Evolutionary conservation across 257 asterid species (phyloP), one percentile per base, ranked within the genome.

Genomic region (Ilex asprella): DNA sequence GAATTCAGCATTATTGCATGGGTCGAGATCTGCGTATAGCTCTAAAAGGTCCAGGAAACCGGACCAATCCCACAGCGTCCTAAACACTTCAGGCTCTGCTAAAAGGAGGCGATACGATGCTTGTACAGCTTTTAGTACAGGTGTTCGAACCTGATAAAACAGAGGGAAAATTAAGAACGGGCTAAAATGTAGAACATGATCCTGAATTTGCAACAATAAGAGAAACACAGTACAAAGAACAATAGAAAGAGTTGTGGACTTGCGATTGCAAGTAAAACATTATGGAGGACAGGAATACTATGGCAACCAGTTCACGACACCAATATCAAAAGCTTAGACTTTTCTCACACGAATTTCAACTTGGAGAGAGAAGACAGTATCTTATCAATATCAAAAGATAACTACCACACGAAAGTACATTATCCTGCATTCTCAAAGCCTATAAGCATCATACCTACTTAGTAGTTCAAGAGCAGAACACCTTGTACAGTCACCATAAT

Each of bases 61-160:
- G 63, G 99, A 87, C 97, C 97, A 89, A 69, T 93, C 78, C 99
- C 99, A 93, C 62, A 76, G 55, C 39, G 81, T 76, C 30, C 81
- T 73, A 79, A 89, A 87, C 71, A 79, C 78, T 51, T 77, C 85
- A 16, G 86, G 82, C 71, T 82, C 85, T 72, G 79, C 75, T 68
- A 72, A 75, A 76, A 89, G 86, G 69, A 89, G 77, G 51, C 89
- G 88, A 47, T 85, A 84, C 27, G 97, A 83, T 59, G 81, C 75
- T 52, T 82, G 82, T 35, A 84, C 78, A 62, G 76, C 89, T 75
- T 79, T 75, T 70, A 89, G 71, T 66, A 85, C 63, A 55, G 69
- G 75, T 57, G 49, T 67, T 32, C 85, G 79, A 63, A 64, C 93
- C 98, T 89, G 57, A 15, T 30, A 70, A 16, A 51, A 55, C 55